Base-by-base conservation (phyloP, 2,329 filamentous ascomycete genomes). In the Stylonectria norvegica region DNA sequence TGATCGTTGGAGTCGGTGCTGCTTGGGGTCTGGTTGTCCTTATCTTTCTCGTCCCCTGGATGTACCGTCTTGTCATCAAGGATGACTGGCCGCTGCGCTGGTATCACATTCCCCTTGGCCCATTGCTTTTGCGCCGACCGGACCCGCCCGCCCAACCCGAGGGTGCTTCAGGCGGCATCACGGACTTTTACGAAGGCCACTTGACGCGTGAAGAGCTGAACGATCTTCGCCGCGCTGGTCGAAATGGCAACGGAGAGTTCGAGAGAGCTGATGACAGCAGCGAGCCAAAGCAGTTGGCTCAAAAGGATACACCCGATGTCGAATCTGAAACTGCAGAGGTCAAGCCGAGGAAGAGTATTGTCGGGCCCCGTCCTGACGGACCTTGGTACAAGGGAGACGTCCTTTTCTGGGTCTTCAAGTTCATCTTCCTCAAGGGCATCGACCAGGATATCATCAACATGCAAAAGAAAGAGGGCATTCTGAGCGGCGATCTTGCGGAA, bases 1-100 rank as follows among this genome's bases (percentile, higher is more conserved):
- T 75, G 49, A 78, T 79, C 19, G 52, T 82, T 14, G 77, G 72
- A 41, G 68, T 73, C 17, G 75, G 75, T 37, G 69, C 65, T 17
- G 76, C 58, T 25, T 76, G 73, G 43, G 70, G 63, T 8, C 46
- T 73, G 0, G 39, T 83, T 20, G 52, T 78, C 29, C 50, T 57
- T 35, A 45, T 72, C 44, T 80, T 80, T 60, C 72, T 83, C 45
- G 62, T 79, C 20, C 79, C 79, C 4, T 83, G 74, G 67, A 61
- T 83, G 25, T 74, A 81, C 59, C 70, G 75, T 38, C 66, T 75
- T 27, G 68, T 85, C 52, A 60, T 83, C 55, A 62, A 72, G 57
- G 70, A 83, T 43, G 79, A 85, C 66, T 76, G 79, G 75, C 62
- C 78, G 53, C 66, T 85, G 34, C 72, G 72, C 43, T 66, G 71